Conservation (phyloP, 495 filamentous ascomycete genomes). For the Penicillium arizonense region DNA sequence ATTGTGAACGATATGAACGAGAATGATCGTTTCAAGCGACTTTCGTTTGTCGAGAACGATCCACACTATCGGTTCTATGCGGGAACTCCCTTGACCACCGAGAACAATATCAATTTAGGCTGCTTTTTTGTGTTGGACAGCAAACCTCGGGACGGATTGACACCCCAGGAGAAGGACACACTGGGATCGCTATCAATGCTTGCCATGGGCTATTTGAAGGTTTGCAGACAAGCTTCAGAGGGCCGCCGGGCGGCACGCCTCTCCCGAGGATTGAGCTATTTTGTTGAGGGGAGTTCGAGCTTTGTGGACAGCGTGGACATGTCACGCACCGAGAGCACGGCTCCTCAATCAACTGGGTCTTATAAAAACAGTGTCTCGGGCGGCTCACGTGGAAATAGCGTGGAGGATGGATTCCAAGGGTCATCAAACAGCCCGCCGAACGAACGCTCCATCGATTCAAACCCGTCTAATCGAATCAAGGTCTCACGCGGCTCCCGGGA, state of each 20-base stretch:
- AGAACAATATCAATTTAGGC: constrained; percentile 67
- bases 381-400: constrained; percentile 28
- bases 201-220: constrained; percentile 64
- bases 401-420: constrained; percentile 22
- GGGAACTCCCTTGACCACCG: constrained; percentile 59
- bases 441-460: constrained; percentile 6
- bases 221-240: constrained; percentile 54
- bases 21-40: constrained; percentile 38
- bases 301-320: constrained; percentile 35
- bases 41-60: constrained; percentile 40
- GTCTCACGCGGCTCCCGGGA: too few species aligned
- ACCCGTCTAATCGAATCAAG: constrained; percentile 11
- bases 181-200: constrained; percentile 50
- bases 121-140: constrained; percentile 65
- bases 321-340: constrained; percentile 25
- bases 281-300: constrained; percentile 56
- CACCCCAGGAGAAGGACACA: constrained; percentile 34
- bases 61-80: constrained; percentile 49
- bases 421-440: constrained; percentile 19
- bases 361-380: constrained; percentile 27
- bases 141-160: constrained; percentile 36
- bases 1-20: constrained; percentile 38
- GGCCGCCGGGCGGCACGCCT: constrained; percentile 57
- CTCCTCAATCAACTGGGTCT: constrained; percentile 22
- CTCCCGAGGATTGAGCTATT: constrained; percentile 59